Evolutionary conservation across 1,284 basidiomycete species (phyloP).

Genomic region (Ganoderma lingzhi): DNA sequence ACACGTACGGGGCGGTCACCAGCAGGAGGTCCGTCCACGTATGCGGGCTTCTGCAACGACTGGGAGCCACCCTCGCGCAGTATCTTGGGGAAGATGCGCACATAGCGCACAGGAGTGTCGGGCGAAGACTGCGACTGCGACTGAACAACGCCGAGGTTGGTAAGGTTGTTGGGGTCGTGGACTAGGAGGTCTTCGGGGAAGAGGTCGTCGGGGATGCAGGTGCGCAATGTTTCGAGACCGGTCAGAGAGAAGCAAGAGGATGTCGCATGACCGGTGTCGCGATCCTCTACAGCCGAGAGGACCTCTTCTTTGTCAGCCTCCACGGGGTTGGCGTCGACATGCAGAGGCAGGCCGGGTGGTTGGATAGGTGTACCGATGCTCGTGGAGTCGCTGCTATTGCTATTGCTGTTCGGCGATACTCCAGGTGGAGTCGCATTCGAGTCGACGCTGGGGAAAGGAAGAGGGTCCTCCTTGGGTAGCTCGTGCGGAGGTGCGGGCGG

Average conservation of each 20-base stretch:
- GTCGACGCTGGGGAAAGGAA: neutral
- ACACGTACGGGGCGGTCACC: neutral
- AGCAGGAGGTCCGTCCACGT: neutral
- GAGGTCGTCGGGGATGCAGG: constrained; percentile 36
- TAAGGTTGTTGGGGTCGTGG: constrained; percentile 33
- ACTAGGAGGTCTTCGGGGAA: constrained; percentile 44
- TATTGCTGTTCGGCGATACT: too few species aligned
- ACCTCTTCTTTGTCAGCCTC: too few species aligned
- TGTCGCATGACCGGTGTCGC: neutral
- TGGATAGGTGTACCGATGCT: too few species aligned
- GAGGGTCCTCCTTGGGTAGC: neutral
- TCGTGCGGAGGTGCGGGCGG: neutral
- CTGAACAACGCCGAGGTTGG: neutral
- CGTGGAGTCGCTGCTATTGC: too few species aligned
- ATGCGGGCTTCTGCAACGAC: neutral
- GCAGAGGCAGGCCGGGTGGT: too few species aligned
- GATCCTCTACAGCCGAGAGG: neutral
- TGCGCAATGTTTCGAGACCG: constrained; percentile 36
- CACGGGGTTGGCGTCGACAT: too few species aligned
- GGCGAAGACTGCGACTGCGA: neutral
- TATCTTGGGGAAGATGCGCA: constrained; percentile 35
- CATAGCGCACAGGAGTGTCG: constrained; percentile 18
- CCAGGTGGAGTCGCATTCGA: neutral
- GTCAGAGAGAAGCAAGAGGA: constrained; percentile 14
- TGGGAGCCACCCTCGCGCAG: too few species aligned